Conservation (phyloP, 345 rosid species). For the Salix purpurea region DNA sequence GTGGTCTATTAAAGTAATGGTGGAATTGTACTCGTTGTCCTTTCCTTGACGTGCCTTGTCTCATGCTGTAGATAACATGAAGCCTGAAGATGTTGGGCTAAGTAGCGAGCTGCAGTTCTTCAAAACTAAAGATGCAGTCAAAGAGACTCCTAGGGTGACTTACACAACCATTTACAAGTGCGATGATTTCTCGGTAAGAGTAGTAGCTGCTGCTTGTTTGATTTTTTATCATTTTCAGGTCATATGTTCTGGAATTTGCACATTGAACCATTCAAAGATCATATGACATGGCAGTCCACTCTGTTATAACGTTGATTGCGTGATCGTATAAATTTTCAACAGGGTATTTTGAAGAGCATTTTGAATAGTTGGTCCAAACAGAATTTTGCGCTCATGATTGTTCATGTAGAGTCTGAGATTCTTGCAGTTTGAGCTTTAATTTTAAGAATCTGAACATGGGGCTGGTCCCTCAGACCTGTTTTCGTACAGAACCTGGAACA, state of each 20-base stretch:
- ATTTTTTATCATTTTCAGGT: neutral
- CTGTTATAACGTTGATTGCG: neutral
- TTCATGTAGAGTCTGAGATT: neutral
- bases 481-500: too few relatives aligned
- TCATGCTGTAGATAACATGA: slow-evolving; percentile 43
- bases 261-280: neutral
- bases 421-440: neutral
- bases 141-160: slow-evolving; percentile 44
- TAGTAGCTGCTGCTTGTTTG: neutral
- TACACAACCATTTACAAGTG: slow-evolving; percentile 50
- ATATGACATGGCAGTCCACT: neutral
- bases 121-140: slow-evolving; percentile 17
- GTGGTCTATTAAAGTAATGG: neutral
- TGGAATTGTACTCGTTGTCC: neutral
- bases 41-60: neutral
- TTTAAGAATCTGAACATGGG: too few relatives aligned
- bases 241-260: neutral
- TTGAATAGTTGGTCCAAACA: neutral
- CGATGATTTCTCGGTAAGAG: slow-evolving; percentile 48
- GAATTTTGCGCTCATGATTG: neutral
- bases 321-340: neutral
- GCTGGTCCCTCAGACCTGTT: too few relatives aligned
- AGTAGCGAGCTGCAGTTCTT: slow-evolving; percentile 40
- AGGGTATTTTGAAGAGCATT: neutral
- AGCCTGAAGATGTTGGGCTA: slow-evolving; percentile 62